Evolutionary conservation across 73 alveolate genomes (phyloP), one percentile per base, ranked within the genome.

Genomic region (Paramecium caudatum): DNA sequence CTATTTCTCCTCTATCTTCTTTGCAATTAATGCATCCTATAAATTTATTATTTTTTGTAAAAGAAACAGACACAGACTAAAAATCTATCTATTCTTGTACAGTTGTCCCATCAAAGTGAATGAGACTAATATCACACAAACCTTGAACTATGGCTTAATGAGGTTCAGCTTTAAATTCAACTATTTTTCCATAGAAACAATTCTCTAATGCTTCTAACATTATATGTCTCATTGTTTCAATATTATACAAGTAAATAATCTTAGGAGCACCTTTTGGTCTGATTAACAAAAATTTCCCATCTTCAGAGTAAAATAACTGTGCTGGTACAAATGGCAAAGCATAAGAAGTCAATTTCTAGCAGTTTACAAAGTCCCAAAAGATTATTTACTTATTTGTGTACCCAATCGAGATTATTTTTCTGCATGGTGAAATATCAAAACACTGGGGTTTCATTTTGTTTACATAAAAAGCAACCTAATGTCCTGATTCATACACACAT

Each of bases 381-480:
- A 55, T 55, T 55, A 55, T 5, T 27, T 21, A 23, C 17, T 23
- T 55, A 55, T 55, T 55, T 19, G 80, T 55, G 30, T 55, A 55
- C 30, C 80, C 80, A 55, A 55, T 25, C 23, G 46, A 55, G 30
- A 55, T 55, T 2, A 55, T 55, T 55, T 55, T 55, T 17, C 80
- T 15, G 30, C 80, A 55, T 19, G 80, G 80, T 55, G 80, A 55
- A 55, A 55, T 55, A 55, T 55, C 80, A 23, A 2, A 55, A 21
- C 80, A 55, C 30, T 17, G 17, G 23, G 80, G 80, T 55, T 55
- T 55, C 80, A 55, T 55, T 55, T 55, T 55, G 30, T 37, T 27
- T 27, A 55, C n/a, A 6, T 43, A 43, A 55, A 55, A 55, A 27
- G 30, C 30, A 12, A 12, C 23, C 10, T 37, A 55, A 19, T 55